phyloP scores from a whole-genome alignment of 306 rosid species.

The Psophocarpus tetragonolobus region DNA sequence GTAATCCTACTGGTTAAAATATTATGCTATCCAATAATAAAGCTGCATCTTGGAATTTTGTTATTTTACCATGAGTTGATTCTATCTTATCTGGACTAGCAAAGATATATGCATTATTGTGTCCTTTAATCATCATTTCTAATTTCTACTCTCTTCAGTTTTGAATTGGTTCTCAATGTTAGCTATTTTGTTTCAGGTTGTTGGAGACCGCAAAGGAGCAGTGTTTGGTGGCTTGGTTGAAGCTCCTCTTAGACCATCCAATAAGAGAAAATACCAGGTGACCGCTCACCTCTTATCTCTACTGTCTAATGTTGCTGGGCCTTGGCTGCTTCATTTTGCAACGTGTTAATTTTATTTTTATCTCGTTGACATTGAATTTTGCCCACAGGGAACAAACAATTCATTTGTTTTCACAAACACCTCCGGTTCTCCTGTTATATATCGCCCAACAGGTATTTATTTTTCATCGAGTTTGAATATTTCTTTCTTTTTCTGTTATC shows the following conservation, averaged over 20 bases:
- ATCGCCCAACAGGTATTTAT: constrained; percentile 80
- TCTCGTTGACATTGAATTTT: constrained; percentile 34
- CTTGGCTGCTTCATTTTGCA: constrained; percentile 14
- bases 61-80: neutral
- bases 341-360: neutral
- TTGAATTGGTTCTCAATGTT: constrained; percentile 20
- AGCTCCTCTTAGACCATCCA: constrained; percentile 81
- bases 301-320: neutral
- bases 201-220: constrained; percentile 87
- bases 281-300: constrained; percentile 4
- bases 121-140: constrained; percentile 18
- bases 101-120: neutral
- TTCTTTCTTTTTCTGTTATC: constrained; percentile 2
- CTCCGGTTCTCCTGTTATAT: constrained; percentile 69
- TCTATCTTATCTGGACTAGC: neutral
- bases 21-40: neutral
- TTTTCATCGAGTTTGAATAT: neutral
- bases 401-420: constrained; percentile 83
- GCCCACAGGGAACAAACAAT: constrained; percentile 85
- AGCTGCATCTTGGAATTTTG: neutral
- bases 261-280: constrained; percentile 87
- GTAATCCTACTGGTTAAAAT: neutral
- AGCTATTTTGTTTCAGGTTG: constrained; percentile 60
- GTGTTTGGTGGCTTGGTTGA: constrained; percentile 94
- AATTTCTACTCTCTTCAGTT: neutral